Evolutionary conservation across 768 basidiomycete genomes (phyloP), one percentile per base, ranked within the genome.

Genomic region (Agrocybe praecox): DNA sequence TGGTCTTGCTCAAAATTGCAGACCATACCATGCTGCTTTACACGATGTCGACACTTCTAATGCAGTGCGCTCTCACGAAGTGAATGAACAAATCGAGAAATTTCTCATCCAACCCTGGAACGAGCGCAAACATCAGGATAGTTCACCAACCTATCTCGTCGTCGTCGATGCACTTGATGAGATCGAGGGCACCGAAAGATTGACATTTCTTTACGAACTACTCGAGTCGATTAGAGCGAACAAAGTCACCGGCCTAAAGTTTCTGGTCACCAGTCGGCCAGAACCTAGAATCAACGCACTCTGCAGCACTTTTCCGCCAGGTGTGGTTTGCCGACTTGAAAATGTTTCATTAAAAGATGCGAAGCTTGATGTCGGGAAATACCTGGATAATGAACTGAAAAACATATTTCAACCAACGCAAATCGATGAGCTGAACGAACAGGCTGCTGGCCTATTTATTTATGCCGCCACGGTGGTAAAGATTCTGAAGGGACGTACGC

Each of bases 211-310:
- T 10, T 32, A 21, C 1, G 29, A 21, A 9, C 42, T 56, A 2
- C 36, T 58, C 19, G 53, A 58, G 12, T 19, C 29, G 17, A 53
- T n/a, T 57, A 11, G 32, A 46, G 26, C 36, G 58, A 32, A 56
- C 11, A n/a, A 26, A 22, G 15, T 58, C 18, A 49, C 9, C 3
- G 57, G 57, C 18, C 61, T 62, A 53, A 62, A 62, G 50, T 62
- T 62, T 52, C 46, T 62, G 15, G 40, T 57, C 23, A 63, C 59
- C 9, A 63, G 62, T 53, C 59, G 59, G 6, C 42, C 55, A 24
- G 58, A 64, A 36, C 57, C 32, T 12, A 24, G 8, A n/a, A 53
- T 64, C 9, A 52, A 47, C 26, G 15, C 6, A 6, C 54, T 34
- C 11, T 10, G 54, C 11, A 15, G 59, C 2, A 44, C 53, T n/a